phyloP scores from a whole-genome alignment of 345 rosid species.

The Acer campestre region DNA sequence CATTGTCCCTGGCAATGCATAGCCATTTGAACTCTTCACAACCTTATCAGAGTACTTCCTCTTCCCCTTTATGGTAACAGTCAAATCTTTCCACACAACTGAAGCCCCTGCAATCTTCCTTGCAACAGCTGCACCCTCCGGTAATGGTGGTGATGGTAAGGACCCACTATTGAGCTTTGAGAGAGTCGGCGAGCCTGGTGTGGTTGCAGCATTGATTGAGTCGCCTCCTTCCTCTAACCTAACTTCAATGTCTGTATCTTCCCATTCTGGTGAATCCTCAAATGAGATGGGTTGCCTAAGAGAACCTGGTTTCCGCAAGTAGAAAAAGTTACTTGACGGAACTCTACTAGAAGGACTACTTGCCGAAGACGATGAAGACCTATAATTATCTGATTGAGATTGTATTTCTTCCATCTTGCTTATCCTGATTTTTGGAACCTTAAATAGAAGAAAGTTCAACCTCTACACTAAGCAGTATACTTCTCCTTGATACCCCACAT shows the following conservation, averaged over 20 bases:
- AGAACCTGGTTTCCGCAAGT: constrained; percentile 90
- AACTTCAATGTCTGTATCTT: constrained; percentile 76
- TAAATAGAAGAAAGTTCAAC: constrained; percentile 18
- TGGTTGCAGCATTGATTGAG: constrained; percentile 71
- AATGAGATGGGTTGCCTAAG: constrained; percentile 92
- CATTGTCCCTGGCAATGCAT: constrained; percentile 96
- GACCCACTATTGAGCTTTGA: constrained; percentile 89
- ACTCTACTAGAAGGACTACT: constrained; percentile 98
- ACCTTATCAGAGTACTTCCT: constrained; percentile 92
- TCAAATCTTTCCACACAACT: constrained; percentile 93
- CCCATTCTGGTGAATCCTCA: constrained; percentile 99
- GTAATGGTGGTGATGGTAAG: constrained; percentile 76
- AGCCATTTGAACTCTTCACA: constrained; percentile 90
- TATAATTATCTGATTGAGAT: constrained; percentile 83
- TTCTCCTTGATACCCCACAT: constrained; percentile 18
- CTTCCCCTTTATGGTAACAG: constrained; percentile 85
- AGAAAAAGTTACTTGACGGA: constrained; percentile 93
- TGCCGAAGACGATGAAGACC: constrained; percentile 97
- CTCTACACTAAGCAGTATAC: constrained; percentile 8
- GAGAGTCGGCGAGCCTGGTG: constrained; percentile 81
- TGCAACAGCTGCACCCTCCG: constrained; percentile 53
- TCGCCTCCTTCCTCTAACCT: constrained; percentile 84
- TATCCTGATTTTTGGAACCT: constrained; percentile 27
- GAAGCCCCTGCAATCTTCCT: constrained; percentile 91
- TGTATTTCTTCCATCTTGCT: constrained; percentile 93